Evolutionary conservation across 2,329 filamentous ascomycete species (phyloP), one percentile per base, ranked within the genome.

Genomic region (Neonectria hederae): DNA sequence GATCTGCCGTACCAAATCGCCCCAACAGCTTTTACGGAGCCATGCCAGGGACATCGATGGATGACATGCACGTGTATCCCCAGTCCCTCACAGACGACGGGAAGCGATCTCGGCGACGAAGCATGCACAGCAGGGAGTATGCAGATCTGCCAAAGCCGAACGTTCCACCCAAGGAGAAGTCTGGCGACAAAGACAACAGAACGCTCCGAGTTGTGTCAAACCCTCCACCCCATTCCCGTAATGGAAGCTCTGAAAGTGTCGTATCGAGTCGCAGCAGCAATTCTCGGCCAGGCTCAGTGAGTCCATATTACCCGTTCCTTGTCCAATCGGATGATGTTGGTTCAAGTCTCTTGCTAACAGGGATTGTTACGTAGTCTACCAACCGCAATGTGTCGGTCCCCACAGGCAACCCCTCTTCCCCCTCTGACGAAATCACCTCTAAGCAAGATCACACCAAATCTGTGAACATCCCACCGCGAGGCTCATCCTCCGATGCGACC

Each of bases 61-160:
- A 97, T 77, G 92, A 96, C 71, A 87, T 89, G 75, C 86, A 89
- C 60, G 75, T 93, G 64, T 83, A 84, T 72, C 88, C 83, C 62
- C 83, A 84, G 59, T 77, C 83, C 26, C 76, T 81, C n/a, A 79
- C 87, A 19, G 93, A 95, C 28, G 85, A 91, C 38, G 87, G 89
- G 10, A 93, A 91, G 79, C 87, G 92, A 75, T 91, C 94, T 79
- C 87, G 94, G 72, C 89, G 94, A 75, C 89, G 94, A 69, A 97
- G 94, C 79, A 87, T 97, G 81, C 92, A 92, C 69, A 90, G 88
- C 19, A 78, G 86, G 65, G 84, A 87, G 24, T 67, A 68, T 21
- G 56, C 67, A 26, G 73, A 78, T 24, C 58, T 69, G 17, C 55
- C 66, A 14, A 69, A 72, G 38, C 51, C 67, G 24, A 53, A 40